Base-by-base conservation (phyloP, 2,329 filamentous ascomycete genomes). In the Cladophialophora exuberans region DNA sequence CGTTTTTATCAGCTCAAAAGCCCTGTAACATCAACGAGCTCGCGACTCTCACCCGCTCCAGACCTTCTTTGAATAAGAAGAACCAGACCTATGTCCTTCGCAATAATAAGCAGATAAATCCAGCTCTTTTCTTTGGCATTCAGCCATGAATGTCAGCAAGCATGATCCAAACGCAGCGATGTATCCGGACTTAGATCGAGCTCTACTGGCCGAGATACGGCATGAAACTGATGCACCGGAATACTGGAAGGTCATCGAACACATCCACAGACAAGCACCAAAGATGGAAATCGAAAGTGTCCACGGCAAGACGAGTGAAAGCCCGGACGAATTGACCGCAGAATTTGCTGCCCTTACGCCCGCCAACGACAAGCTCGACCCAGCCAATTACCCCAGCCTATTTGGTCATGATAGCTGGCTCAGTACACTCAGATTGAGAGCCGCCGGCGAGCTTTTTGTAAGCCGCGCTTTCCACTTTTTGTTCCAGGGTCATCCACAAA, bases 361-460 rank as follows among this genome's bases (percentile, higher is more conserved):
- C 30, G 36, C 26, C n/a, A 23, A 36, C 25, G 51, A 28, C 51
- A 41, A 6, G 13, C 13, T 54, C 36, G 44, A 51, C 35, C 33
- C 31, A 2, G 18, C 22, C 28, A n/a, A 31, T 9, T 41, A 33
- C 22, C 46, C 52, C 15, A 25, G 20, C n/a, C 35, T 59, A 18
- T 56, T 59, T 41, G 56, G 56, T 15, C 11, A 26, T 15, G 42
- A 47, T 28, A 31, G 23, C 4, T 58, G 33, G 44, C 33, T 45
- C 28, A 54, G 39, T 15, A 59, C 43, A 22, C 53, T 44, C 48
- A 42, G 53, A 50, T 20, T 59, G 31, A 54, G 57, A n/a, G 57
- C 57, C 4, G 57, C 57, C 15, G 57, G 57, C 15, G 57, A 59
- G 45, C 49, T 59, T 11, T 59, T 59, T 47, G 57, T 59, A 25